phyloP scores from a whole-genome alignment of 805 yeast species.

The Zygoascus ofunaensis region DNA sequence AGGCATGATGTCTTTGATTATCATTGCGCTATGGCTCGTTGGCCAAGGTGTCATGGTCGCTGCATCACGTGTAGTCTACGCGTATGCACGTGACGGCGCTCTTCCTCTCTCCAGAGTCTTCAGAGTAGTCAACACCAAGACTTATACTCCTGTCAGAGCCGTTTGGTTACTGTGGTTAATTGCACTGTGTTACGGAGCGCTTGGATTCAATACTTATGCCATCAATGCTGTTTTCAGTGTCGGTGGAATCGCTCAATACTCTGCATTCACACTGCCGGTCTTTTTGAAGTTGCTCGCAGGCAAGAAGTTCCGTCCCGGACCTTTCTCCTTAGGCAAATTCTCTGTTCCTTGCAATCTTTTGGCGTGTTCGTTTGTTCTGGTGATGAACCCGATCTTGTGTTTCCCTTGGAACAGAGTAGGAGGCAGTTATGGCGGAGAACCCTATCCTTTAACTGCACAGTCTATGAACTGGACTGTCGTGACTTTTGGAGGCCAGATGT shows the following conservation, averaged over 20 bases:
- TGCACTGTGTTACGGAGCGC: constrained; percentile 45
- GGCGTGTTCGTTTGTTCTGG: constrained; percentile 34
- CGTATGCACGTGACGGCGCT: constrained; percentile 56
- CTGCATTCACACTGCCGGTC: constrained; percentile 56
- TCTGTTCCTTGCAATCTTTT: constrained; percentile 40
- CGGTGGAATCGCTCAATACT: constrained; percentile 58
- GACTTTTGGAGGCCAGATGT: constrained; percentile 50
- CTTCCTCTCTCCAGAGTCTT: constrained; percentile 39
- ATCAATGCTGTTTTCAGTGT: constrained; percentile 62
- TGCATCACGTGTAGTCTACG: constrained; percentile 53
- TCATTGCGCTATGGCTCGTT: constrained; percentile 38
- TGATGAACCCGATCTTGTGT: constrained; percentile 52
- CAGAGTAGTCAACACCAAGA: constrained; percentile 39
- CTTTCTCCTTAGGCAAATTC: constrained; percentile 52
- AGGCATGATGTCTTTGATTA: constrained; percentile 36
- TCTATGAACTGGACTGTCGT: constrained; percentile 55
- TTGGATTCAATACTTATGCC: constrained; percentile 54
- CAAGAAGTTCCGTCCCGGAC: constrained; percentile 49
- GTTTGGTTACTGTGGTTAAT: constrained; percentile 44
- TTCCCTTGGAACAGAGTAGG: constrained; percentile 42
- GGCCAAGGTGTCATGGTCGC: constrained; percentile 51
- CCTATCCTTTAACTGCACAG: constrained; percentile 22
- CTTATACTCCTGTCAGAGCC: constrained; percentile 56
- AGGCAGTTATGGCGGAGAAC: constrained; percentile 9
- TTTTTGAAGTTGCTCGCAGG: constrained; percentile 46